Percentiles rank a stretch among this genome's conserved stretches.
These are phyloP conservation scores for Phytophthora lateralis DNA, from an alignment of 352 stramenopile species.

Conservation along the genomic window DNA sequence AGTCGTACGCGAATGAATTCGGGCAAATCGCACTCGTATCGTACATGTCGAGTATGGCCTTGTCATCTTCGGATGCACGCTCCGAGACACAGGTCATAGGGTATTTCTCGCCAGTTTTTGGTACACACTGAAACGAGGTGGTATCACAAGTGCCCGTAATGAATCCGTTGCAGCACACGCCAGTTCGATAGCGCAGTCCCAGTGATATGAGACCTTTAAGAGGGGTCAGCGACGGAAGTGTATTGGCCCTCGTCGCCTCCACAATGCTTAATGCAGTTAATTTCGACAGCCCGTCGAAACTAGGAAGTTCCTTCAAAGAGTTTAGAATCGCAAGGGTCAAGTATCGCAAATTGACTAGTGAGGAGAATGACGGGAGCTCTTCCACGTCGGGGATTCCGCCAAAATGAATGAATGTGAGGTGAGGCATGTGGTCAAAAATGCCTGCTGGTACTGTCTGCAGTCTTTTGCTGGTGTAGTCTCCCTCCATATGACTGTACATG, in stretches of 20 bases:
- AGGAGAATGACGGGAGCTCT: constrained; percentile 38
- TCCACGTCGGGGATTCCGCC: constrained; percentile 39
- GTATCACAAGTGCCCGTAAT: constrained; percentile 26
- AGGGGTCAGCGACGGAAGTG: constrained; percentile 27
- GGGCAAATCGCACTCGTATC: constrained; percentile 19
- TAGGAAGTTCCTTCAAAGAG: constrained; percentile 30
- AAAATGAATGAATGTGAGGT: constrained; percentile 49
- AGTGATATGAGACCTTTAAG: constrained; percentile 26
- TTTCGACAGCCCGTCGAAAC: constrained; percentile 27
- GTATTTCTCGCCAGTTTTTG: constrained; percentile 24
- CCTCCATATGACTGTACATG: constrained; percentile 36
- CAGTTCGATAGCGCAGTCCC: constrained; percentile 28
- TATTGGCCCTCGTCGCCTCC: constrained; percentile 26
- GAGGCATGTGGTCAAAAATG: constrained; percentile 43
- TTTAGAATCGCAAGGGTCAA: constrained; percentile 35
- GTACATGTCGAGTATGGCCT: constrained; percentile 21
- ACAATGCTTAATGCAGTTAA: constrained; percentile 33
- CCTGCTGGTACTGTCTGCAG: constrained; percentile 32
- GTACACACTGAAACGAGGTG: constrained; percentile 32
- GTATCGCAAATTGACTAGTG: constrained; percentile 44
- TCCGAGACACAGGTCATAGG: constrained; percentile 30
- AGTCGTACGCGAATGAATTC: constrained; percentile 26
- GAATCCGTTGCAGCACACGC: constrained; percentile 46
- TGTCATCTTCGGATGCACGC: constrained; percentile 23
- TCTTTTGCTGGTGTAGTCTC: constrained; percentile 38